A percentile compares a stretch with the other conserved stretches of the same genome.
These are phyloP conservation scores for Funneliformis mosseae DNA, from an alignment of 192 early-diverging fungal species.

Conservation along the genomic window DNA sequence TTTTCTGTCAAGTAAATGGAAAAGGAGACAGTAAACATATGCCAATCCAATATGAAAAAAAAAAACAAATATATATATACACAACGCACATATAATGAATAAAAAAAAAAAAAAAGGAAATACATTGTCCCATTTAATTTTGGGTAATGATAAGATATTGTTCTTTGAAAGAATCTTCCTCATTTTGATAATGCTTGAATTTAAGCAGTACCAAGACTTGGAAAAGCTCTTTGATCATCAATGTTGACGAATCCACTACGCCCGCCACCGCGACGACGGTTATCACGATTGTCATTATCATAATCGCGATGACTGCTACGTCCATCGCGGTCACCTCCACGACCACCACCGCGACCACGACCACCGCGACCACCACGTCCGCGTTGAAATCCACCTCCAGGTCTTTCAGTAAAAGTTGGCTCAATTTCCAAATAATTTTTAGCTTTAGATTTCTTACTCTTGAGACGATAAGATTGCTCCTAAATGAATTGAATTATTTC, in stretches of 20 bases:
- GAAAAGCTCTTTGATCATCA: slow-evolving; percentile 74
- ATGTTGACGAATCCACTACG: slow-evolving; percentile 62
- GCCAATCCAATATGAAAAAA: not conserved
- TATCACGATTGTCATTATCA: slow-evolving; percentile 41
- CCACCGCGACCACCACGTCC: slow-evolving; percentile 51
- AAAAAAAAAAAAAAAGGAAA: slow-evolving; percentile 21
- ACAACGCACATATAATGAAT: not conserved
- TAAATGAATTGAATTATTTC: slow-evolving; percentile 1
- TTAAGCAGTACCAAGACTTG: slow-evolving; percentile 54
- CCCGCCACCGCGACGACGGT: slow-evolving; percentile 51
- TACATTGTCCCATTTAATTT: slow-evolving; percentile 27
- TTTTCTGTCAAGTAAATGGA: not conserved
- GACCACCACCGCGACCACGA: slow-evolving; percentile 35
- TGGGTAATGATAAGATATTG: slow-evolving; percentile 9
- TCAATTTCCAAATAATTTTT: slow-evolving; percentile 81
- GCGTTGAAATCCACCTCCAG: slow-evolving; percentile 64
- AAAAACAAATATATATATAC: not conserved
- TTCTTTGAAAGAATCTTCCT: slow-evolving; percentile 7
- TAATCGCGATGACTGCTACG: slow-evolving; percentile 49
- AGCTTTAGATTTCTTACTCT: slow-evolving; percentile 64
- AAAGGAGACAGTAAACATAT: not conserved
- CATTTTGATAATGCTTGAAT: not conserved
- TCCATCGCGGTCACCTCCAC: slow-evolving; percentile 34
- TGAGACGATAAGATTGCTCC: slow-evolving; percentile 37
- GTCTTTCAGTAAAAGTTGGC: slow-evolving; percentile 75